A percentile compares a stretch with the other conserved stretches of the same genome.
These are phyloP conservation scores for Penicillium roqueforti DNA, from an alignment of 495 filamentous ascomycete genomes.

Conservation along the genomic window DNA sequence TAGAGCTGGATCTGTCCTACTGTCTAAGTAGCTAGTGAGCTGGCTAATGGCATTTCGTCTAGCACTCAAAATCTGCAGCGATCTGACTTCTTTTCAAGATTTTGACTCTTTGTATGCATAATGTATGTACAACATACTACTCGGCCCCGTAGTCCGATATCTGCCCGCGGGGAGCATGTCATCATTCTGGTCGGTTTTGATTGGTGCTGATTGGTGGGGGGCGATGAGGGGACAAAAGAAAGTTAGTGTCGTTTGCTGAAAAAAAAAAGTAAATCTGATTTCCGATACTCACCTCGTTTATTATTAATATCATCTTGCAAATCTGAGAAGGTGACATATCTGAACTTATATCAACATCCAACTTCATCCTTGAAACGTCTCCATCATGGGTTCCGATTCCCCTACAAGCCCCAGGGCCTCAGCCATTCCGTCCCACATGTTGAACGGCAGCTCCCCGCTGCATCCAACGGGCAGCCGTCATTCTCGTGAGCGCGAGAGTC, in stretches of 20 bases:
- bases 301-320: background rate
- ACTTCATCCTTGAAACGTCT: background rate
- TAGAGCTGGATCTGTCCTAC: no score
- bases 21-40: no score
- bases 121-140: no score
- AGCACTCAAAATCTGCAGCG: no score
- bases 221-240: background rate
- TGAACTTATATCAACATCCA: background rate
- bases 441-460: constrained; percentile 46
- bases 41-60: no score
- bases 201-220: constrained; percentile 6
- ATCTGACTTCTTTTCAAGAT: no score
- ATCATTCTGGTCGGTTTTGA: background rate
- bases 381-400: constrained; percentile 41
- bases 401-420: constrained; percentile 40
- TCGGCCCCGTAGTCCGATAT: background rate
- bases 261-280: constrained; percentile 1
- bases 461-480: constrained; percentile 29
- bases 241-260: constrained; percentile 7
- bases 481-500: constrained; percentile 46
- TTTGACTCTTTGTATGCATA: no score
- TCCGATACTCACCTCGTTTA: background rate
- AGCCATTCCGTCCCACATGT: constrained; percentile 45
- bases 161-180: constrained; percentile 6
- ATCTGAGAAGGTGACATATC: background rate